Conservation (phyloP, 2,329 filamentous ascomycete genomes). For the Xylariomycetidae sp. region DNA sequence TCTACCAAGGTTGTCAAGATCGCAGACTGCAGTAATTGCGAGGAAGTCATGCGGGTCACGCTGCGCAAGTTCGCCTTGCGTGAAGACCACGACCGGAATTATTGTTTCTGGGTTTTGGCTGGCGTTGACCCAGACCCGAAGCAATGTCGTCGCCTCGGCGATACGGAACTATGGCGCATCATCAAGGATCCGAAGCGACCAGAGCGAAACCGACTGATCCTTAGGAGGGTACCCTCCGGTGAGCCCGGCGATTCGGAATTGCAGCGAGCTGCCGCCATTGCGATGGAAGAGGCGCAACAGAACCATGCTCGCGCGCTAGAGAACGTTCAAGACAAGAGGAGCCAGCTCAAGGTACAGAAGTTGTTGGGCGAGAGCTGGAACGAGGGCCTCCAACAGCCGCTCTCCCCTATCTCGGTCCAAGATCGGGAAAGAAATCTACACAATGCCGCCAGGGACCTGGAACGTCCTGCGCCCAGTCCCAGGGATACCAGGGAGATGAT, state of each 20-base stretch:
- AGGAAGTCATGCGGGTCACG: slow-evolving; percentile 87
- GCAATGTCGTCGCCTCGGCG: slow-evolving; percentile 75
- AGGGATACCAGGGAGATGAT: slow-evolving; percentile 39
- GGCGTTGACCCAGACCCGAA: slow-evolving; percentile 77
- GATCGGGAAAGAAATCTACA: slow-evolving; percentile 64
- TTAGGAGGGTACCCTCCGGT: slow-evolving; percentile 86
- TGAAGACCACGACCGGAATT: slow-evolving; percentile 88
- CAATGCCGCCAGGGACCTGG: slow-evolving; percentile 52
- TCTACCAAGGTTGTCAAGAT: slow-evolving; percentile 93
- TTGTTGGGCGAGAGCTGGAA: slow-evolving; percentile 83
- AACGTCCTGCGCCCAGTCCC: slow-evolving; percentile 47
- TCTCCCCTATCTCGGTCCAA: slow-evolving; percentile 71
- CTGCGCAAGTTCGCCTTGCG: slow-evolving; percentile 81
- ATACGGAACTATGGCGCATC: slow-evolving; percentile 84
- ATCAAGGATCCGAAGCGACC: slow-evolving; percentile 80
- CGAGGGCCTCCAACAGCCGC: slow-evolving; percentile 71
- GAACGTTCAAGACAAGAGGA: slow-evolving; percentile 62
- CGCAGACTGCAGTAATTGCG: slow-evolving; percentile 81
- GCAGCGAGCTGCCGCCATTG: slow-evolving; percentile 80
- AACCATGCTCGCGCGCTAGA: slow-evolving; percentile 60
- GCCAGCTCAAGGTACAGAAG: slow-evolving; percentile 82
- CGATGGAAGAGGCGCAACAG: slow-evolving; percentile 77
- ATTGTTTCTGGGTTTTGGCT: slow-evolving; percentile 91
- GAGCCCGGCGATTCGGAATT: slow-evolving; percentile 85
- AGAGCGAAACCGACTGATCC: slow-evolving; percentile 83